phyloP scores from a whole-genome alignment of 2,329 filamentous ascomycete genomes.

The Nemania serpens region DNA sequence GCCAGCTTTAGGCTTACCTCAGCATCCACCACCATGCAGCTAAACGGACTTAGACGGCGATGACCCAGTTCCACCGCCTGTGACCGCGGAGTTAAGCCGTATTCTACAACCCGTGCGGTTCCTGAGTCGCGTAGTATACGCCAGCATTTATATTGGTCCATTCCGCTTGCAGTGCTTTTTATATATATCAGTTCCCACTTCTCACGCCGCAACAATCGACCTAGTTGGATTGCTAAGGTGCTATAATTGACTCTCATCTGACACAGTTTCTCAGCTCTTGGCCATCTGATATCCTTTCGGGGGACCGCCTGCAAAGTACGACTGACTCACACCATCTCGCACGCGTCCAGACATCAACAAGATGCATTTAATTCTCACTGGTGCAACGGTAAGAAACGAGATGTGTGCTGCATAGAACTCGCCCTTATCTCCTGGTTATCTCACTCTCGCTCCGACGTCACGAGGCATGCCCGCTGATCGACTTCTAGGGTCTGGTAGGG shows the following conservation, averaged over 20 bases:
- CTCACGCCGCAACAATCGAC: background rate
- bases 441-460: background rate
- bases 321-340: background rate
- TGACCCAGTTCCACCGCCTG: background rate
- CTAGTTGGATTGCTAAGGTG: background rate
- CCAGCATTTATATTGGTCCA: background rate
- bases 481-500: constrained; percentile 60
- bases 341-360: background rate
- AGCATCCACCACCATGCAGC: background rate
- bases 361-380: constrained; percentile 30
- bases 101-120: background rate
- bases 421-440: too few relatives aligned
- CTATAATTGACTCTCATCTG: too few relatives aligned
- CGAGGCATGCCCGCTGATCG: background rate
- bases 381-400: constrained; percentile 23
- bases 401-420: background rate
- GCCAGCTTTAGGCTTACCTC: background rate
- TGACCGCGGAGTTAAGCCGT: constrained; percentile 10
- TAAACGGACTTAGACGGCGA: constrained; percentile 8
- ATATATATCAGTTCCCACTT: background rate
- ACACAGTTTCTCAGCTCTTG: too few relatives aligned
- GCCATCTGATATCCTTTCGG: too few relatives aligned
- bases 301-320: too few relatives aligned
- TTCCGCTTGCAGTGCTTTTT: background rate
- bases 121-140: background rate